Percentiles rank a stretch among this genome's conserved stretches.
Evolutionary conservation across 495 filamentous ascomycete genomes (phyloP).

Genomic region (Talaromyces nanjingensis): DNA sequence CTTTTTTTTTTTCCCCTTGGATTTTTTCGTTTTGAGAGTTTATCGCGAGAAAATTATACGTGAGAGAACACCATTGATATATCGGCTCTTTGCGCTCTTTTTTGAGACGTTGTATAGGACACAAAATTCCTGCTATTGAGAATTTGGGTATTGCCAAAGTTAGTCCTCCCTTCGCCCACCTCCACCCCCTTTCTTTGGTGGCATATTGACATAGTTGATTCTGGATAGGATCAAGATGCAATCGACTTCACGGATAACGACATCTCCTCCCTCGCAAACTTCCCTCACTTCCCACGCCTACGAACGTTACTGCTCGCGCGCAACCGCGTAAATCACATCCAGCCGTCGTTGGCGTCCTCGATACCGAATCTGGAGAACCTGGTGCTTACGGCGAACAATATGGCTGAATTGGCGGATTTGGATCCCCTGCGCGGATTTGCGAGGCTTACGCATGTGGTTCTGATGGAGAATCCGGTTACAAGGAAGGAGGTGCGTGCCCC

Average conservation of each 20-base stretch:
- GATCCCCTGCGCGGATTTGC: constrained; percentile 69
- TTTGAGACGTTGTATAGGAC: constrained; percentile 61
- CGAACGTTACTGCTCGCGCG: constrained; percentile 80
- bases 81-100: constrained; percentile 39
- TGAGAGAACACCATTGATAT: constrained; percentile 81
- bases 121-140: constrained; percentile 96
- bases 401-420: constrained; percentile 77
- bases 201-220: background rate
- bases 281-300: constrained; percentile 86
- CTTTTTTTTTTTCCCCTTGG: constrained; percentile 36
- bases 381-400: constrained; percentile 68
- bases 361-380: constrained; percentile 73
- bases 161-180: constrained; percentile 22
- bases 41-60: constrained; percentile 18
- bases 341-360: constrained; percentile 60
- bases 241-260: constrained; percentile 99
- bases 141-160: constrained; percentile 95
- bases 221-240: constrained; percentile 67
- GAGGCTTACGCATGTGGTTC: constrained; percentile 66
- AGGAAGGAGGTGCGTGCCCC: constrained; percentile 72
- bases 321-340: constrained; percentile 79
- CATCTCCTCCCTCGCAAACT: constrained; percentile 80
- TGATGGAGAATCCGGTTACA: constrained; percentile 83
- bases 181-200: background rate
- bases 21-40: constrained; percentile 18